Conservation (phyloP, 768 basidiomycete genomes). For the Xerocomellus amylosporus region DNA sequence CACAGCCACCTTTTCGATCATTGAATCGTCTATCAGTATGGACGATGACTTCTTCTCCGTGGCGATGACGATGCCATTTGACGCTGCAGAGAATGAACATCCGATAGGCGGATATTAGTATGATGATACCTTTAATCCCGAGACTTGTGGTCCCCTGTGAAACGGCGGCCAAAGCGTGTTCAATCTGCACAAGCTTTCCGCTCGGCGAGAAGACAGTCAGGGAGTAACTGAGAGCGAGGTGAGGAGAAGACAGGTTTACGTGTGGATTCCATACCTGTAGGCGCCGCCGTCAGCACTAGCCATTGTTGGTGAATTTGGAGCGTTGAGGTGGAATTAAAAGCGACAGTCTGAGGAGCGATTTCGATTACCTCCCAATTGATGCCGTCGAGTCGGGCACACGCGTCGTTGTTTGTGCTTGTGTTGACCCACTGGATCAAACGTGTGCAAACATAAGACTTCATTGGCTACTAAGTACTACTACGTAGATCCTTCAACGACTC, state of each 20-base stretch:
- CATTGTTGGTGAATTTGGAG: conserved; percentile 44
- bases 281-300: conserved; percentile 81
- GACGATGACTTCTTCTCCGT: conserved; percentile 99
- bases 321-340: conserved; percentile 20
- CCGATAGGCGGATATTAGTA: conserved; percentile 25
- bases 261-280: conserved; percentile 51
- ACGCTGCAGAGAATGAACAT: conserved; percentile 53
- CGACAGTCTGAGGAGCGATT: conserved; percentile 18
- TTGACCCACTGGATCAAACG: conserved; percentile 21
- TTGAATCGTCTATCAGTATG: conserved; percentile 94
- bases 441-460: conserved; percentile 12
- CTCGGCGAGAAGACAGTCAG: conserved; percentile 99
- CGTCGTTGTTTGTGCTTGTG: conserved; percentile 26
- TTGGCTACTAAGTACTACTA: not conserved
- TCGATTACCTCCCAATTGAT: conserved; percentile 11
- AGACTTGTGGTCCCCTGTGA: conserved; percentile 94
- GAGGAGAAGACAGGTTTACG: conserved; percentile 21
- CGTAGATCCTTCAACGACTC: too few relatives aligned
- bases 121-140: conserved; percentile 86
- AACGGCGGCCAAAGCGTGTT: conserved; percentile 97
- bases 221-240: conserved; percentile 70
- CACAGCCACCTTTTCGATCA: conserved; percentile 95
- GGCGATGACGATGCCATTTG: conserved; percentile 98
- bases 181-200: conserved; percentile 98
- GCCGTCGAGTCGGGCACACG: conserved; percentile 28